Conservation (phyloP, 305 asterid species). For the Fraxinus xanthoxyloides region DNA sequence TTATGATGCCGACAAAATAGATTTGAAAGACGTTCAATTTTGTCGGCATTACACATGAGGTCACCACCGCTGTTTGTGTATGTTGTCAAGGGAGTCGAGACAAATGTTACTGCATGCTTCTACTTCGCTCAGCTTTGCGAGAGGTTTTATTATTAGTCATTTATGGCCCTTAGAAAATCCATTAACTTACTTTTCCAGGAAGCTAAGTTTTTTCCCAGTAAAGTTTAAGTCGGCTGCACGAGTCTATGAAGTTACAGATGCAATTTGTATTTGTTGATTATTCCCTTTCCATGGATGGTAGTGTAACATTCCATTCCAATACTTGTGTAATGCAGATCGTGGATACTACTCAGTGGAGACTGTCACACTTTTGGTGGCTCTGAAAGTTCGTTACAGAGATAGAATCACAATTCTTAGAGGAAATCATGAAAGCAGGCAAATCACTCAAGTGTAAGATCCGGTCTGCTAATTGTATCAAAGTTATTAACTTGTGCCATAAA, state of each 20-base stretch:
- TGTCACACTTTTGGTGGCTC: conserved; percentile 90
- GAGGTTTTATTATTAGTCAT: not conserved
- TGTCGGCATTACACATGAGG: not conserved
- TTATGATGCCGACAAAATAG: not conserved
- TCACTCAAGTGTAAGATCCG: conserved; percentile 93
- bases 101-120: not conserved
- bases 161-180: not conserved
- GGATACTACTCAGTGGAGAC: conserved; percentile 99
- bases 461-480: not conserved
- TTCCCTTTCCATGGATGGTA: not conserved
- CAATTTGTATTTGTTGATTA: not conserved
- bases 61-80: not conserved
- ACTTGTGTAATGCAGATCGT: conserved; percentile 67
- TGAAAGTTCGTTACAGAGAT: conserved; percentile 95
- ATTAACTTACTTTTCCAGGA: not conserved
- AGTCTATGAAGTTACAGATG: not conserved
- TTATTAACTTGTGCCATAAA: not conserved
- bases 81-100: not conserved
- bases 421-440: conserved; percentile 96
- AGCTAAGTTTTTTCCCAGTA: not conserved
- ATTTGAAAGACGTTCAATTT: conserved; percentile 9
- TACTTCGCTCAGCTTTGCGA: not conserved
- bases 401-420: conserved; percentile 96
- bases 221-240: not conserved
- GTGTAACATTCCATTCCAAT: conserved; percentile 22